Evolutionary conservation across 768 basidiomycete genomes (phyloP), one percentile per base, ranked within the genome.

Genomic region (Mycena venus): DNA sequence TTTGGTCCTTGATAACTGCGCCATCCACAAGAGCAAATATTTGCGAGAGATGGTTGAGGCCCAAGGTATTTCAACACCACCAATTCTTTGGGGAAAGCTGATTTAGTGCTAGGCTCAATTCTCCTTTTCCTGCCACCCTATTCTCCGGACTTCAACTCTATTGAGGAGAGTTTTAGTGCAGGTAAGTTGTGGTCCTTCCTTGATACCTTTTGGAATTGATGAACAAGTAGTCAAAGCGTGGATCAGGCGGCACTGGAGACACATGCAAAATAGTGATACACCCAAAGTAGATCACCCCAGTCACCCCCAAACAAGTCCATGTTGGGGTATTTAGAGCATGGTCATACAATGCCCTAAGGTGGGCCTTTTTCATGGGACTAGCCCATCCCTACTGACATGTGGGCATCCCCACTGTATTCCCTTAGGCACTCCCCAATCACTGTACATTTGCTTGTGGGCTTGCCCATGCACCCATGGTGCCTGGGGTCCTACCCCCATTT

Each of bases 71-170:
- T 42, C 21, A 29, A 27, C 3, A n/a, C n/a, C n/a, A 4, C 17
- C 17, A 5, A 9, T 31, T 5, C 11, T 44, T 31, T 53, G 19
- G 36, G 36, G 36, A 19, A 23, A 38, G 19, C n/a, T 38, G 8
- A 55, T 15, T 23, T 2, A 66, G 23, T 4, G 4, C 21, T 56
- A 80, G 83, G 80, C 11, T 78, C 78, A 55, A 34, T 76, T 0
- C 67, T 83, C 4, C 36, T 81, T 19, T 83, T 79, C 53, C 73
- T 84, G 0, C 83, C 83, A 19, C 82, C 82, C 42, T 85, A 84
- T 68, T 85, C 83, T 3, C 84, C 82, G 0, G 83, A 85, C 59
- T 77, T 82, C 77, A 85, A 84, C 68, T 84, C 80, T 2, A 84
- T 85, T 73, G 83, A 83, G 62, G 83, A 83, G 83, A 80, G 77